Percentiles rank a stretch among this genome's conserved stretches.
Evolutionary conservation across 129 eudicot species (phyloP).

Genomic region (Saposhnikovia divaricata): DNA sequence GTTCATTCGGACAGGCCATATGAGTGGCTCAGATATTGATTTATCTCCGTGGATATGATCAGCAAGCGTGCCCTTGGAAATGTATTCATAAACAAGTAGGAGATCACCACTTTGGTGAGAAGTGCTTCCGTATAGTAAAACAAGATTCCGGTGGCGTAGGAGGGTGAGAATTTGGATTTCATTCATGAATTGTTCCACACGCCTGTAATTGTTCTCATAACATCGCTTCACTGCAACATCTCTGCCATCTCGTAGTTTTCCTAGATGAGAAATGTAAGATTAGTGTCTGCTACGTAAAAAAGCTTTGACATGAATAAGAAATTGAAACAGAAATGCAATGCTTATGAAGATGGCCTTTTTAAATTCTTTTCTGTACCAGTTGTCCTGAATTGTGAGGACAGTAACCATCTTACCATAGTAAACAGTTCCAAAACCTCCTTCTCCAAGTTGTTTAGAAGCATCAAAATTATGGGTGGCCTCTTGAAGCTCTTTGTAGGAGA

Average conservation of each 20-base stretch:
- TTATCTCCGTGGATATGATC: conserved; percentile 43
- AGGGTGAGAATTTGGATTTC: conserved; percentile 43
- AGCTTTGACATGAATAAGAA: neutral
- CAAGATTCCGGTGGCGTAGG: conserved; percentile 42
- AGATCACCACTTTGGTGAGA: conserved; percentile 42
- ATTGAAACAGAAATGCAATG: neutral
- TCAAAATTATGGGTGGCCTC: conserved; percentile 38
- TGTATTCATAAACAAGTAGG: conserved; percentile 46
- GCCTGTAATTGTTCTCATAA: conserved; percentile 37
- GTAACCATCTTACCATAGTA: conserved; percentile 28
- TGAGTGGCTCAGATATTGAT: conserved; percentile 15
- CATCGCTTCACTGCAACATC: conserved; percentile 58
- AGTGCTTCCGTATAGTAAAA: conserved; percentile 49
- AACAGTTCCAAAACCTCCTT: conserved; percentile 53
- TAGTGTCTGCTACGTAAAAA: no score
- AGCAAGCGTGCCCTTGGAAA: conserved; percentile 49
- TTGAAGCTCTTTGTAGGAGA: conserved; percentile 37
- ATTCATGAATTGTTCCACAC: conserved; percentile 46
- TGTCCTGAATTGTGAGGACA: neutral
- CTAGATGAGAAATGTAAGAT: conserved; percentile 17
- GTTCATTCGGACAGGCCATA: conserved; percentile 43
- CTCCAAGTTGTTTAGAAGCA: conserved; percentile 33
- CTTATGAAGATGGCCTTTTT: neutral
- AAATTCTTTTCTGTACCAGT: neutral
- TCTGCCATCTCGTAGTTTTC: conserved; percentile 46